phyloP scores from a whole-genome alignment of 345 rosid species.

The Eucalyptus pauciflora region DNA sequence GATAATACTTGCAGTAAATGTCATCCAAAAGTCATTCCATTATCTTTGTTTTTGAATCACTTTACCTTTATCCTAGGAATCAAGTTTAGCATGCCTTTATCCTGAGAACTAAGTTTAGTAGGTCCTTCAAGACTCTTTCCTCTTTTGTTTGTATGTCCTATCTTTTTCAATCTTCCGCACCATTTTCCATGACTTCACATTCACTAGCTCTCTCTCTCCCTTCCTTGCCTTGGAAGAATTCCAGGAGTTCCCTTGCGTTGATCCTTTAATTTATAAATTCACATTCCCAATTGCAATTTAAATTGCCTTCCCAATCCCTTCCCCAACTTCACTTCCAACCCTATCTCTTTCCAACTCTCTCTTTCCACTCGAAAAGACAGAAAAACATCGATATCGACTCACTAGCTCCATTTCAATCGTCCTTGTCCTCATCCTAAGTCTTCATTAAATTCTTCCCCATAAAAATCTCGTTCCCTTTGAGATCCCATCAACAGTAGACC shows the following conservation, averaged over 20 bases:
- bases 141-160: neutral
- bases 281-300: neutral
- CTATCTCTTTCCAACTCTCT: neutral
- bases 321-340: conserved; percentile 10
- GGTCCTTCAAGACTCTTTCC: neutral
- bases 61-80: neutral
- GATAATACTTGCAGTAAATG: neutral
- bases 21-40: neutral
- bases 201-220: neutral
- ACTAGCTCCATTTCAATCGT: neutral
- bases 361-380: neutral
- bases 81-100: neutral
- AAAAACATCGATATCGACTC: neutral
- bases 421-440: neutral
- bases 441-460: neutral
- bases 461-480: neutral
- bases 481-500: neutral
- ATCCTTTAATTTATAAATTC: neutral
- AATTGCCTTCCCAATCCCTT: neutral
- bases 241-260: neutral
- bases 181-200: neutral
- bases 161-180: neutral
- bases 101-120: no score
- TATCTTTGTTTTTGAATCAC: neutral
- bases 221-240: neutral